Evolutionary conservation across 2,329 filamentous ascomycete genomes (phyloP), one percentile per base, ranked within the genome.

Genomic region (Neofusicoccum laricinum): DNA sequence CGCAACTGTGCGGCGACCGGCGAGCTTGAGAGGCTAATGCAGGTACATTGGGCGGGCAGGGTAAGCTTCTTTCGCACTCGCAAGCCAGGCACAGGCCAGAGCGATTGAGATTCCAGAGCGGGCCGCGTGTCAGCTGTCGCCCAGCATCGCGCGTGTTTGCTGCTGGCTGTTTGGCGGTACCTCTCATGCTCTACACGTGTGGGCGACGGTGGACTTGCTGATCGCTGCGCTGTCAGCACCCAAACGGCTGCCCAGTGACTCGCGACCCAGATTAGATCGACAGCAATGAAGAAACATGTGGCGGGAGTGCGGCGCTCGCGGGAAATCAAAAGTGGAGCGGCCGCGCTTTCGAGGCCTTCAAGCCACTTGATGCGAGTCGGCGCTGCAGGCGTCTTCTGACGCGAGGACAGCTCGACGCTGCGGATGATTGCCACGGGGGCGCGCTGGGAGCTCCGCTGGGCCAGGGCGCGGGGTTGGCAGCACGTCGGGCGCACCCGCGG

Each of bases 391-490:
- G 45, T 11, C 45, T 30, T 32, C 25, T 48, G 43, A 17, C 43
- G 17, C 2, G 36, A 12, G 36, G 36, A 15, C 36, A 38, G 36
- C 36, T n/a, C 19, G 43, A 21, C 5, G 46, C 21, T 21, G 53
- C 53, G 53, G 53, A 57, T 57, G 53, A 57, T 57, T 57, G 53
- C 53, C 53, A 32, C 38, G 53, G 53, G n/a, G 32, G 21, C 5
- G 38, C 53, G 53, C 38, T 32, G 53, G 53, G 53, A 38, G n/a
- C 38, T 19, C 12, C n/a, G 7, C 12, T 2, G 7, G 53, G 53
- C 36, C 53, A 57, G 15, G 53, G 38, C 53, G 15, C 21, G 3
- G 38, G 38, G n/a, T 12, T 3, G n/a, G 53, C 53, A 57, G 34
- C 53, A 43, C 38, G 12, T 43, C 38, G 53, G 19, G 3, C 21